Conservation (phyloP, 1,139 yeast genomes). For the Meyerozyma smithsonii region DNA sequence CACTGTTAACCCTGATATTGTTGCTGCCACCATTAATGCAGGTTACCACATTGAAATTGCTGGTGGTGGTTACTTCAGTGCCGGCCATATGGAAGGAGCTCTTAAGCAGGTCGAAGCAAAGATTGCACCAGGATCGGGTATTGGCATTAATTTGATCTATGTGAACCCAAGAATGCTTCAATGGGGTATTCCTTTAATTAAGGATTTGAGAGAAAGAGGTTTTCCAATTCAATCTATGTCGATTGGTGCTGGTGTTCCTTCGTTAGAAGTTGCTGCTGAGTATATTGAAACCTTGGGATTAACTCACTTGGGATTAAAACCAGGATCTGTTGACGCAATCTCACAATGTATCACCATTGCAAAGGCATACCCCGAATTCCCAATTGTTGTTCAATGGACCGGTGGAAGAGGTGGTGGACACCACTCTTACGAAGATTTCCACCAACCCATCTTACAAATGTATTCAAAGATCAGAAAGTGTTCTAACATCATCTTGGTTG, state of each 20-base stretch:
- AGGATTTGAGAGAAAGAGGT: conserved; percentile 81
- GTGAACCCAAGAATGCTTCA: conserved; percentile 97
- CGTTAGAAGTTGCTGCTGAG: conserved; percentile 94
- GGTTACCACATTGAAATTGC: conserved; percentile 98
- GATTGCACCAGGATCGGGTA: conserved; percentile 80
- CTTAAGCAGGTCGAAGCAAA: conserved; percentile 63
- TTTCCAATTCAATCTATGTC: conserved; percentile 95
- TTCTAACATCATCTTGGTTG: conserved; percentile 80
- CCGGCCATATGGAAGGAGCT: conserved; percentile 67
- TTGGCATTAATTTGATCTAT: conserved; percentile 86
- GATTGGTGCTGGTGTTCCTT: conserved; percentile 99
- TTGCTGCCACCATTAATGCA: conserved; percentile 88
- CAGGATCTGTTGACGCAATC: conserved; percentile 94
- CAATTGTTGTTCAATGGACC: conserved; percentile 97
- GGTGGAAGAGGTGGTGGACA: conserved; percentile 99
- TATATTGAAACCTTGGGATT: conserved; percentile 89
- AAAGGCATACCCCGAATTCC: conserved; percentile 92
- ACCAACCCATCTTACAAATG: conserved; percentile 93
- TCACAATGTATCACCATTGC: conserved; percentile 85
- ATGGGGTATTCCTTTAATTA: conserved; percentile 97
- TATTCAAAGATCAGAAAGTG: conserved; percentile 92
- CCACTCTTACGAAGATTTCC: conserved; percentile 98
- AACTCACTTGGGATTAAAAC: conserved; percentile 93
- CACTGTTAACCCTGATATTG: conserved; percentile 90
- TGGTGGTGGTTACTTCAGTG: conserved; percentile 95